Evolutionary conservation across 192 early-diverging fungal genomes (phyloP).

Genomic region (Podila minutissima): DNA sequence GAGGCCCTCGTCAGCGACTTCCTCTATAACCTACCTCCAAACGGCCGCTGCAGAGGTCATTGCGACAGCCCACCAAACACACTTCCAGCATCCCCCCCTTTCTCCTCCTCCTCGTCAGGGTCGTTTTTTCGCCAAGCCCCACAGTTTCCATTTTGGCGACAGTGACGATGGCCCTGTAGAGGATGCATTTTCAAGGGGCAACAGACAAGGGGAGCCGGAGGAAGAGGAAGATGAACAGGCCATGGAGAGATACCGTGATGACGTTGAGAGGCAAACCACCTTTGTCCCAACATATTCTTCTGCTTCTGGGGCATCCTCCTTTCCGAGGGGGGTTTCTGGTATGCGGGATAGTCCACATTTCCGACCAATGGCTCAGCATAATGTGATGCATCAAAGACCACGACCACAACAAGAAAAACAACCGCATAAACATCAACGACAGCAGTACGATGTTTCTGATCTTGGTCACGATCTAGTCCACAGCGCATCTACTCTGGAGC

Average conservation of each 20-base stretch:
- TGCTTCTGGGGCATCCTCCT: no score
- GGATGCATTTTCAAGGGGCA: no score
- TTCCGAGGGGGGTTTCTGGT: no score
- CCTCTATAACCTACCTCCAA: constrained; percentile 21
- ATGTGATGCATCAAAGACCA: not conserved
- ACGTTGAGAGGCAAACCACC: no score
- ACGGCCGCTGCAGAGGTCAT: constrained; percentile 16
- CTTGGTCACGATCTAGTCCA: not conserved
- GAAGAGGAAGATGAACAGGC: no score
- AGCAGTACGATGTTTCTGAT: not conserved
- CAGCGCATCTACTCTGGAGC: no score
- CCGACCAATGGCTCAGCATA: not conserved
- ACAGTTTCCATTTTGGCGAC: not conserved
- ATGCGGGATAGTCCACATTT: no score
- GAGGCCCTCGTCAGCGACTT: constrained; percentile 9
- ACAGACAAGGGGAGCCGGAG: no score
- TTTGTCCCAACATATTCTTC: no score
- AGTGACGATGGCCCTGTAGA: no score
- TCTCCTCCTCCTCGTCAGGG: not conserved
- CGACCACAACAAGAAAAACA: not conserved
- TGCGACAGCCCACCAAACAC: constrained; percentile 18
- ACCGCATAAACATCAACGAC: not conserved
- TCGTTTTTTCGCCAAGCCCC: not conserved
- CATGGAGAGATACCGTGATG: no score
- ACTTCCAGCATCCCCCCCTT: constrained; percentile 7